Conservation (phyloP, 106 monocot species). For the Dendrobium officinale region DNA sequence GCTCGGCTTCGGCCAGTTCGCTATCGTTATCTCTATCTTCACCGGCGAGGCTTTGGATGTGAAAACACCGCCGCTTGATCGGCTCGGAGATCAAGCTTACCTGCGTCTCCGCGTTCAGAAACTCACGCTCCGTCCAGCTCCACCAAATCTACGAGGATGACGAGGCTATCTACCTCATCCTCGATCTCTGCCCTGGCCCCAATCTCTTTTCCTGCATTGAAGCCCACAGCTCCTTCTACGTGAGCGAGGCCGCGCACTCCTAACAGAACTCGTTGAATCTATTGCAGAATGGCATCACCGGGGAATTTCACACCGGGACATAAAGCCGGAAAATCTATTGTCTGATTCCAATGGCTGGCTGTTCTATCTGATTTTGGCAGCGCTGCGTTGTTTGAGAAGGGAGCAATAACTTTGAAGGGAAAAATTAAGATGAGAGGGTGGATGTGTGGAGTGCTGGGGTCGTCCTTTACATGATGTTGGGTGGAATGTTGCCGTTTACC, state of each 20-base stretch:
- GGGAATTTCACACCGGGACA: conserved; percentile 71
- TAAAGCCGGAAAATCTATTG: conserved; percentile 80
- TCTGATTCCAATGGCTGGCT: conserved; percentile 24
- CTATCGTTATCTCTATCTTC: background rate
- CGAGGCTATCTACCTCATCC: conserved; percentile 35
- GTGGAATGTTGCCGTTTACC: too few species aligned
- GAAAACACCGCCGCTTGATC: conserved; percentile 42
- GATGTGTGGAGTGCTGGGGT: too few species aligned
- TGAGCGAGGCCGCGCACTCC: conserved; percentile 33
- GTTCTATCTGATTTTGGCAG: conserved; percentile 73
- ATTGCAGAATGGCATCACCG: conserved; percentile 48
- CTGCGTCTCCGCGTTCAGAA: conserved; percentile 29
- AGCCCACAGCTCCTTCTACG: conserved; percentile 24
- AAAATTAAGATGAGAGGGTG: background rate
- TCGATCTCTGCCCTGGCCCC: conserved; percentile 61
- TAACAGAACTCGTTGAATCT: conserved; percentile 37
- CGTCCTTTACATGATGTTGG: too few species aligned
- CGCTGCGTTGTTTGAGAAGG: conserved; percentile 18
- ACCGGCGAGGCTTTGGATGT: conserved; percentile 50
- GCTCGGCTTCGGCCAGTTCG: too few species aligned
- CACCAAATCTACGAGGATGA: conserved; percentile 59
- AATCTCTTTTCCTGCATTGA: conserved; percentile 49
- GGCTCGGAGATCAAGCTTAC: conserved; percentile 50
- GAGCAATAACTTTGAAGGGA: background rate
- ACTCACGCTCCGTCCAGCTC: conserved; percentile 36